phyloP scores from a whole-genome alignment of 768 basidiomycete species.

The Melanogaster broomeanus region DNA sequence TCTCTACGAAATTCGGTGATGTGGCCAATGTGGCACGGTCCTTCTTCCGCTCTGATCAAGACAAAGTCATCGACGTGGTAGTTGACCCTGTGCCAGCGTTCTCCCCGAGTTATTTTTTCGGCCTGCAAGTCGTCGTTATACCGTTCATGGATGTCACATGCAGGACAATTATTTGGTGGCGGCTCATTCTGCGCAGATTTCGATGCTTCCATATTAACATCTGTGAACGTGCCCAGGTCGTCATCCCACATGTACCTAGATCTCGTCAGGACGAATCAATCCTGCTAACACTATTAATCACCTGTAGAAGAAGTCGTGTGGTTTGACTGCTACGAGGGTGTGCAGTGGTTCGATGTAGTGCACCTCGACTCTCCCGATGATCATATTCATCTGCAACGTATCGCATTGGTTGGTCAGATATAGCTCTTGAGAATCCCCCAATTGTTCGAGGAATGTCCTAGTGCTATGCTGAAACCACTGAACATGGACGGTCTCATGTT shows the following conservation, averaged over 20 bases:
- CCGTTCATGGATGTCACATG: slow-evolving; percentile 42
- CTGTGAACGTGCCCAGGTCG: slow-evolving; percentile 45
- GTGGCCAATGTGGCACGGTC: slow-evolving; percentile 60
- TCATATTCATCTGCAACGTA: slow-evolving; percentile 34
- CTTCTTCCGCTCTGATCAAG: slow-evolving; percentile 46
- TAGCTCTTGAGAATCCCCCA: slow-evolving; percentile 64
- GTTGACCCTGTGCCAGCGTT: slow-evolving; percentile 45
- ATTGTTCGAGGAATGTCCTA: slow-evolving; percentile 58
- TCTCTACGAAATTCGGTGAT: slow-evolving; percentile 38
- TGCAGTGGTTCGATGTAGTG: slow-evolving; percentile 33
- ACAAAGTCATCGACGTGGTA: slow-evolving; percentile 70
- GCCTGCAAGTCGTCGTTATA: slow-evolving; percentile 32
- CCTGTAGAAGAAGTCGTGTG: slow-evolving; percentile 60
- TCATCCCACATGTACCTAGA: slow-evolving; percentile 54
- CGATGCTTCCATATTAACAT: slow-evolving; percentile 35
- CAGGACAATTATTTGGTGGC: slow-evolving; percentile 55
- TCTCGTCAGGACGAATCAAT: slow-evolving; percentile 1
- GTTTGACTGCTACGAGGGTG: slow-evolving; percentile 24
- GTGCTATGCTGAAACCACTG: slow-evolving; percentile 78
- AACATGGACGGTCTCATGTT: slow-evolving; percentile 52
- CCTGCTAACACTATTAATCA: slow-evolving; percentile 23
- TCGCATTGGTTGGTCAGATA: slow-evolving; percentile 62
- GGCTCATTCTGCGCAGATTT: neutral
- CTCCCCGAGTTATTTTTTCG: slow-evolving; percentile 37
- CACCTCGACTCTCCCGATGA: slow-evolving; percentile 53